phyloP scores from a whole-genome alignment of 1,139 yeast species.

The Pichia sp. region DNA sequence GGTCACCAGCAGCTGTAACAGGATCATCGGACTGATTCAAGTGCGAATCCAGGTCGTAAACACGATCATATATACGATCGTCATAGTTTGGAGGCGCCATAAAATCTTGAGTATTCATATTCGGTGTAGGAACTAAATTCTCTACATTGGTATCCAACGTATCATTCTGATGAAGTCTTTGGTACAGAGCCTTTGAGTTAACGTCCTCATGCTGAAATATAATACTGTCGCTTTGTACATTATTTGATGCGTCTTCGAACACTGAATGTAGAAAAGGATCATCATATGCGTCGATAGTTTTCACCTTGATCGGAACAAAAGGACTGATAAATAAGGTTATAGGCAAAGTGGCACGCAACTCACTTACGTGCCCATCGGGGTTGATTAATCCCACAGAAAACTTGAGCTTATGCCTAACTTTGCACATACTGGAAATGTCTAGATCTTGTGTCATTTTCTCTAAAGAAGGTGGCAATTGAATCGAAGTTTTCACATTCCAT shows the following conservation, averaged over 20 bases:
- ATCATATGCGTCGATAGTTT: conserved; percentile 32
- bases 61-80: conserved; percentile 76
- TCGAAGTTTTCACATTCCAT: conserved; percentile 67
- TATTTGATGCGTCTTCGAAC: conserved; percentile 30
- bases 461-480: conserved; percentile 67
- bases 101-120: conserved; percentile 33
- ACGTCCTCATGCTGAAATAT: conserved; percentile 24
- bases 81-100: conserved; percentile 91
- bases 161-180: conserved; percentile 8
- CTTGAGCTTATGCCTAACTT: conserved; percentile 61
- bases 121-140: conserved; percentile 13
- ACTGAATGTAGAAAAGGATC: conserved; percentile 23
- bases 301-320: conserved; percentile 66
- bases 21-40: not conserved
- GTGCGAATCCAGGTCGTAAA: conserved; percentile 51
- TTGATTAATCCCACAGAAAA: conserved; percentile 31
- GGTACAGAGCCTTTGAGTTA: conserved; percentile 4
- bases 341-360: conserved; percentile 65
- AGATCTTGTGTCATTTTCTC: conserved; percentile 83
- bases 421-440: conserved; percentile 54
- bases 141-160: conserved; percentile 2
- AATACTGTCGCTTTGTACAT: conserved; percentile 25
- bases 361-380: conserved; percentile 47
- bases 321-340: conserved; percentile 69
- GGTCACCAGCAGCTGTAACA: not conserved